Evolutionary conservation across 306 rosid species (phyloP).

Genomic region (Boehmeria nivea): DNA sequence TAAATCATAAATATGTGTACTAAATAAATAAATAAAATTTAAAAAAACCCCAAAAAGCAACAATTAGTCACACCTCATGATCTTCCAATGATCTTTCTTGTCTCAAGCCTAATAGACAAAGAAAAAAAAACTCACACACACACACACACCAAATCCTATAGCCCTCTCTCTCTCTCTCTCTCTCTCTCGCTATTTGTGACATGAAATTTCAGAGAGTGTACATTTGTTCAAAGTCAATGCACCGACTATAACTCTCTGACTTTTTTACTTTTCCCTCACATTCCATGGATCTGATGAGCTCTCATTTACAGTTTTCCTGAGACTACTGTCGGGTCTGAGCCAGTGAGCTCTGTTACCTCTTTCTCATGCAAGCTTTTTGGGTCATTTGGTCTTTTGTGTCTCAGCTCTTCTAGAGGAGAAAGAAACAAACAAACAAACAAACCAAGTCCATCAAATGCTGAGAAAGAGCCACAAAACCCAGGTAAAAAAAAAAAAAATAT

Average conservation of each 20-base stretch:
- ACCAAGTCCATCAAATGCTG: constrained; percentile 19
- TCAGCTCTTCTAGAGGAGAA: background rate
- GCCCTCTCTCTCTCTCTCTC: background rate
- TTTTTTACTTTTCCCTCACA: constrained; percentile 2
- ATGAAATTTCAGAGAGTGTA: constrained; percentile 26
- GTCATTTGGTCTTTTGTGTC: too few species aligned
- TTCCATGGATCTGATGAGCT: constrained; percentile 7
- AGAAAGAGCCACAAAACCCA: constrained; percentile 11
- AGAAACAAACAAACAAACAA: background rate
- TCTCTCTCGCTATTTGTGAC: constrained; percentile 19
- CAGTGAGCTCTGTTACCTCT: background rate
- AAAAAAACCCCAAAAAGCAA: constrained; percentile 4
- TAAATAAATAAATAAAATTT: background rate
- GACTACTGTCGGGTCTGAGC: background rate
- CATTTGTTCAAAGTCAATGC: constrained; percentile 50
- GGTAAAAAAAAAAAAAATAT: constrained; percentile 22
- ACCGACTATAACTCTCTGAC: constrained; percentile 31
- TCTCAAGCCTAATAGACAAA: constrained; percentile 24
- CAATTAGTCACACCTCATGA: constrained; percentile 38
- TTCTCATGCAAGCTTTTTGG: too few species aligned
- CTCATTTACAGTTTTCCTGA: constrained; percentile 4
- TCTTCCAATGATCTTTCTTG: constrained; percentile 42
- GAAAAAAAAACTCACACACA: background rate
- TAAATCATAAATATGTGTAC: constrained; percentile 1
- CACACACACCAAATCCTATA: constrained; percentile 5